These are phyloP conservation scores for Saccharomyces hybrid DNA, from an alignment of 1,139 yeast genomes.

Conservation along the genomic window DNA sequence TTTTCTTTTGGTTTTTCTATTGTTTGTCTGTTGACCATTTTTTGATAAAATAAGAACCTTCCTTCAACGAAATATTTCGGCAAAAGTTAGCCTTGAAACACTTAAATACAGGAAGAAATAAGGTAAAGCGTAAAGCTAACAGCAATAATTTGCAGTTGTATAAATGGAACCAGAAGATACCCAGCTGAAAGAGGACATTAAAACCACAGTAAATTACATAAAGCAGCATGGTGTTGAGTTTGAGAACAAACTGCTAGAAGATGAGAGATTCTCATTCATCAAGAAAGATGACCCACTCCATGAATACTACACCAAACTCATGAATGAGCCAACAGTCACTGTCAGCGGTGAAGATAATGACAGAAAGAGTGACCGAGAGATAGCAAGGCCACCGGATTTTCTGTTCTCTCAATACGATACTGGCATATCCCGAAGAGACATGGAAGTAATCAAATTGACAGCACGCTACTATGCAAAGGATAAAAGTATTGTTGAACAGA, in stretches of 20 bases:
- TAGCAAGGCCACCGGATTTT: constrained; percentile 34
- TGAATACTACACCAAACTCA: constrained; percentile 45
- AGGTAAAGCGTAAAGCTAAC: constrained; percentile 3
- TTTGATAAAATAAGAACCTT: not conserved
- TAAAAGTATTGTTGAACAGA: constrained; percentile 42
- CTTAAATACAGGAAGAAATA: constrained; percentile 1
- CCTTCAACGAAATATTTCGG: not conserved
- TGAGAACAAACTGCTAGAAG: constrained; percentile 53
- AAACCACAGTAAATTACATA: constrained; percentile 68
- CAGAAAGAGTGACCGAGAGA: constrained; percentile 9
- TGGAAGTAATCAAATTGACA: constrained; percentile 61
- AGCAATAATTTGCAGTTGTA: not conserved
- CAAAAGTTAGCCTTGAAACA: not conserved
- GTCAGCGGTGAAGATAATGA: constrained; percentile 3
- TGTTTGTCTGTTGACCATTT: constrained; percentile 1
- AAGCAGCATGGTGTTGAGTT: constrained; percentile 59
- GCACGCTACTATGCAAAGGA: constrained; percentile 56
- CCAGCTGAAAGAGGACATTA: constrained; percentile 45
- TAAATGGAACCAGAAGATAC: constrained; percentile 7
- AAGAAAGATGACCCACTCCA: constrained; percentile 47
- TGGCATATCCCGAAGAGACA: constrained; percentile 54
- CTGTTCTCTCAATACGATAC: constrained; percentile 46
- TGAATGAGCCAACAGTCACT: constrained; percentile 12
- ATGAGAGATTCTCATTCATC: constrained; percentile 58
- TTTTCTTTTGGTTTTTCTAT: not conserved